Conservation (phyloP, 805 yeast genomes). For the Candida germanica region DNA sequence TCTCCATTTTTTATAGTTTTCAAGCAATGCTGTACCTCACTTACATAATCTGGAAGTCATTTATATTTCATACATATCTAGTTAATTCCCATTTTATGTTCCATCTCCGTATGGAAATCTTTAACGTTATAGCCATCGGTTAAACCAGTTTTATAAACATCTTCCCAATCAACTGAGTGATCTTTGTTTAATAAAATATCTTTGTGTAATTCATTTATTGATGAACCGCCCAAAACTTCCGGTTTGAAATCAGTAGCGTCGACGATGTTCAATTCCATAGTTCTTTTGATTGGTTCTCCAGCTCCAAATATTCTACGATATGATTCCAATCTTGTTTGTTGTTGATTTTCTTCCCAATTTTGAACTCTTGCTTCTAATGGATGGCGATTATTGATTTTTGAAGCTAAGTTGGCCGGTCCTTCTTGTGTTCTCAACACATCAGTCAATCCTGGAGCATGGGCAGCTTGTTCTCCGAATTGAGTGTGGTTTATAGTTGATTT, state of each 20-base stretch:
- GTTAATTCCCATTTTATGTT: conserved; percentile 54
- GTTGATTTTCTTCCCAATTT: conserved; percentile 79
- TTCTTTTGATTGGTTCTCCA: conserved; percentile 88
- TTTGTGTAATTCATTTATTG: conserved; percentile 51
- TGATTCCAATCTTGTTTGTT: conserved; percentile 66
- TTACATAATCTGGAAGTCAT: too few species aligned
- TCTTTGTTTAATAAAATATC: conserved; percentile 83
- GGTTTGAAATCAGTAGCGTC: conserved; percentile 71
- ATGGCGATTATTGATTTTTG: conserved; percentile 73
- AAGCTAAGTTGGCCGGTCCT: conserved; percentile 58
- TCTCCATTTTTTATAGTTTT: too few species aligned
- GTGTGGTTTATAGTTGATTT: conserved; percentile 49
- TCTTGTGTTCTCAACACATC: conserved; percentile 64
- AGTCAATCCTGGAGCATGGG: conserved; percentile 66
- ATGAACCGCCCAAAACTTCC: conserved; percentile 51
- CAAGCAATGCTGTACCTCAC: too few species aligned
- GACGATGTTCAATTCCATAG: conserved; percentile 82
- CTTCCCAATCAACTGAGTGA: conserved; percentile 86
- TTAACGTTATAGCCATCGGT: conserved; percentile 35
- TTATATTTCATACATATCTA: conserved; percentile 4
- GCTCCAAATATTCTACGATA: conserved; percentile 85
- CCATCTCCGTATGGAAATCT: conserved; percentile 76
- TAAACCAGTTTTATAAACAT: conserved; percentile 64
- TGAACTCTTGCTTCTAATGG: conserved; percentile 76
- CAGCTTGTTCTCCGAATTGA: conserved; percentile 53